Base-by-base conservation (phyloP, 2,329 filamentous ascomycete species). In the Xylariaceae sp. region DNA sequence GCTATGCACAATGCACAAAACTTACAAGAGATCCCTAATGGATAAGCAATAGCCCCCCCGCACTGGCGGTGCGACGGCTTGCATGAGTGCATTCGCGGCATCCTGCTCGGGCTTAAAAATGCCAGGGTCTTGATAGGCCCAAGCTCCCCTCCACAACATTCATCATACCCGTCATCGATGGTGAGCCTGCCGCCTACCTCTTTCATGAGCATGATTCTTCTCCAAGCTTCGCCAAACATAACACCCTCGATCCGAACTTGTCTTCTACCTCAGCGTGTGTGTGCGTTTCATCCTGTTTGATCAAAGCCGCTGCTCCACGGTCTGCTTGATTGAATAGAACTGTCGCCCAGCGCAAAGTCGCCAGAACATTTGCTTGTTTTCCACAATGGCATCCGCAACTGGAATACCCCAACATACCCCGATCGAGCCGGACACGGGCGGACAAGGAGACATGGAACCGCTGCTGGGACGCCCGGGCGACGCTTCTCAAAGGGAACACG, bases 401-500 rank as follows among this genome's bases (percentile, higher is more conserved):
- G 81, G 80, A 40, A 76, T 85, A 43, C 82, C 83, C 18, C 72
- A 83, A 52, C 63, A 64, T 32, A 40, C 50, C 49, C 56, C 56
- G 56, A 52, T 45, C 35, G 64, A 66, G 48, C 64, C 66, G 38
- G 61, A 66, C 42, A 59, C 61, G 43, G 52, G 54, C 37, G 61
- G 54, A 41, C 59, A 53, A 40, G 58, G 45, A 32, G 84, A 88
- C 57, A 73, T 83, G 38, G 81, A 87, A 56, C 87, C 86, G 50
- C 69, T 91, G 39, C 71, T 91, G 24, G 85, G 84, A 39, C 70
- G 73, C 37, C 74, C 81, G 33, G 87, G 87, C 35, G 87, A 90
- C 67, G 87, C 79, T 9, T 77, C 79, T 37, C 88, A 94, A 68
- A 68, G 69, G 44, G 76, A 83, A 29, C 74, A 76, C 13, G 73